Base-by-base conservation (phyloP, 2,329 filamentous ascomycete species). In the Aspergillus quadricinctus region DNA sequence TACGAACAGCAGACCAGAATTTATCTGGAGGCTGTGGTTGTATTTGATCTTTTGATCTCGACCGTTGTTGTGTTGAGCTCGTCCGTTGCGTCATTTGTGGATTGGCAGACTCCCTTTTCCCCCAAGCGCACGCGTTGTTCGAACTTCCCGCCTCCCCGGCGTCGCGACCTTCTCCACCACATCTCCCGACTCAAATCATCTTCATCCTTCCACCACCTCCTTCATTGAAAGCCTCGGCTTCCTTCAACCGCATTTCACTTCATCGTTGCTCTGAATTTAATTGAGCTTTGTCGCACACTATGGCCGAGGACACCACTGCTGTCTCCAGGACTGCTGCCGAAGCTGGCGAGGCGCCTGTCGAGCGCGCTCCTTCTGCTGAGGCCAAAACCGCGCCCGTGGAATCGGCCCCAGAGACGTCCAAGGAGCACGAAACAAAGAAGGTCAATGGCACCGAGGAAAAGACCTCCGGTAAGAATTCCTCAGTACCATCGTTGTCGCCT, bases 281-380 rank as follows among this genome's bases (percentile, higher is more conserved):
- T 49, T 55, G 60, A 59, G 46, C 52, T 55, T 58, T 51, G 55
- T 56, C 55, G 67, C 63, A 63, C 64, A 72, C 61, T 61, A 77
- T 77, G 69, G 70, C 75, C 59, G 75, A 77, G 56, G 69, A 72
- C 56, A 69, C 69, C 50, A 66, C 69, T 62, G 65, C 70, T 57
- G 60, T 69, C 57, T 59, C 66, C 61, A 62, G 66, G 58, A 62
- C 69, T 56, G 65, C 61, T 50, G 54, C 67, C 52, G 67, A 66
- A 57, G 65, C 65, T 58, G 66, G 58, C 58, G 69, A 74, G 63
- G 65, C 67, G 64, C 61, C 65, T 27, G 61, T 60, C 49, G 69
- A 70, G 68, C 69, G 60, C 62, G 63, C 62, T 57, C 57, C 64
- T 50, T 56, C 64, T 56, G 61, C 64, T 57, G 68, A 71, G 54